These are phyloP conservation scores for Trapa bicornis DNA, from an alignment of 345 rosid genomes.

Conservation along the genomic window DNA sequence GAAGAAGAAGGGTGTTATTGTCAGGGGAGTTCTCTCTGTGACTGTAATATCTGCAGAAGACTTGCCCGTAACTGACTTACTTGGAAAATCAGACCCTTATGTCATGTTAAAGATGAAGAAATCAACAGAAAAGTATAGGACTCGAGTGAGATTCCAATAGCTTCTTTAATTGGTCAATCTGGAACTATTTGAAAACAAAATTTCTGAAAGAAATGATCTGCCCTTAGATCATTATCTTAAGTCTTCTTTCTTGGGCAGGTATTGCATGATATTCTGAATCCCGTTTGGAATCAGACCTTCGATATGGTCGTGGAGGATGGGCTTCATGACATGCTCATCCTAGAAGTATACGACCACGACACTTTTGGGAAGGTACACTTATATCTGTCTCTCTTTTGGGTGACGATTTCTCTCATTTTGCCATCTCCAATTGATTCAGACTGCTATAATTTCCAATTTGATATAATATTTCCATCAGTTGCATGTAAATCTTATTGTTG, in stretches of 20 bases:
- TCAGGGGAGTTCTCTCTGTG: conserved; percentile 79
- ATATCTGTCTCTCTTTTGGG: neutral
- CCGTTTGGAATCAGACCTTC: conserved; percentile 93
- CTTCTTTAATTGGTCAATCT: neutral
- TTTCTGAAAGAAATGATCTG: neutral
- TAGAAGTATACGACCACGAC: conserved; percentile 78
- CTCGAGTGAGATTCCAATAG: conserved; percentile 38
- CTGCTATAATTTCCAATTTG: neutral
- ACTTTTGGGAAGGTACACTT: conserved; percentile 65
- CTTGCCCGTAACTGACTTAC: conserved; percentile 58
- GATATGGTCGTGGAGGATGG: conserved; percentile 94
- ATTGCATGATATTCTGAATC: conserved; percentile 60
- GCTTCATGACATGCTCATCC: conserved; percentile 60
- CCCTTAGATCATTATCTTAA: neutral
- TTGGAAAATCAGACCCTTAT: conserved; percentile 79
- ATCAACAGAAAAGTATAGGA: conserved; percentile 47
- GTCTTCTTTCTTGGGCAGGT: conserved; percentile 32
- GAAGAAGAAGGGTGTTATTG: conserved; percentile 46
- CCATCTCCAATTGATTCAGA: neutral
- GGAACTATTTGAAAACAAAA: neutral
- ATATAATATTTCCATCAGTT: neutral
- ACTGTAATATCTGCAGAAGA: conserved; percentile 61
- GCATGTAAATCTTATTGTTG: neutral
- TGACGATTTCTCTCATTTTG: neutral
- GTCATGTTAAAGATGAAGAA: conserved; percentile 68